phyloP scores from a whole-genome alignment of 2,329 filamentous ascomycete species.

The Hirsutella minnesotensis region DNA sequence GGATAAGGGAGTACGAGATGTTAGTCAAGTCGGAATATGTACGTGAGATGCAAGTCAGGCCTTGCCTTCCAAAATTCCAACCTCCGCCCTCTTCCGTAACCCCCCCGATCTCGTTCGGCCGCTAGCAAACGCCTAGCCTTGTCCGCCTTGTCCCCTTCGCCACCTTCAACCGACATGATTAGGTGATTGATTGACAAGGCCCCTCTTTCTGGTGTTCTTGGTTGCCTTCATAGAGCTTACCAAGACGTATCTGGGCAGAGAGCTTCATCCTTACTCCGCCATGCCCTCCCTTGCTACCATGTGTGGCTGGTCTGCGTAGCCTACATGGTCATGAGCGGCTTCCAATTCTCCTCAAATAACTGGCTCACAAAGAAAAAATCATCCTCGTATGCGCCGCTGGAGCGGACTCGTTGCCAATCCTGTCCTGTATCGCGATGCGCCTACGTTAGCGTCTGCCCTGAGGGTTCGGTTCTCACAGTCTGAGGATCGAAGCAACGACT shows the following conservation, averaged over 20 bases:
- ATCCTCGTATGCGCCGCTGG: conserved; percentile 34
- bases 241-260: background rate
- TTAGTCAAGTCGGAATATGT: background rate
- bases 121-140: no score
- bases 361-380: conserved; percentile 50
- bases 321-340: conserved; percentile 18
- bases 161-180: background rate
- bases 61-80: background rate
- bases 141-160: background rate
- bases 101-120: background rate
- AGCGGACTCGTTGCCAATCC: conserved; percentile 34
- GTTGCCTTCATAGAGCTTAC: background rate
- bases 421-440: conserved; percentile 12
- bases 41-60: background rate
- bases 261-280: background rate
- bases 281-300: conserved; percentile 2
- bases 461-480: conserved; percentile 8
- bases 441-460: conserved; percentile 14
- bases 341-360: conserved; percentile 45
- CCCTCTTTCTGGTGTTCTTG: background rate
- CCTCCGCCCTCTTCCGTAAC: background rate
- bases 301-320: conserved; percentile 4
- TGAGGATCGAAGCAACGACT: conserved; percentile 16
- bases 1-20: background rate
- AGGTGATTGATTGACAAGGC: background rate